Conservation (phyloP, 2,329 filamentous ascomycete species). For the Ophiostoma ulmi region DNA sequence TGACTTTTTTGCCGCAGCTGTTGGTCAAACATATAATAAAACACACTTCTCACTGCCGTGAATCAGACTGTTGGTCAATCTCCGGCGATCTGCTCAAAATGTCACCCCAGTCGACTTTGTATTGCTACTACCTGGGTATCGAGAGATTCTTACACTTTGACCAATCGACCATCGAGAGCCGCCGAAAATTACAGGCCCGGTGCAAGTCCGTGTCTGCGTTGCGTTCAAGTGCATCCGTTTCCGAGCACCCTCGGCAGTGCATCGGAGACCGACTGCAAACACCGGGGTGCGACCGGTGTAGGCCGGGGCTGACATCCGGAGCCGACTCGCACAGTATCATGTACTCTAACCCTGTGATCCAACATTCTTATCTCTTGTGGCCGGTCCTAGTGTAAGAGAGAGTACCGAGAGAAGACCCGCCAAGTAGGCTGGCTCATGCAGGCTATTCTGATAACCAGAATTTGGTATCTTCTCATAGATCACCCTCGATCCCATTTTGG, state of each 20-base stretch:
- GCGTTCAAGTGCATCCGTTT: background rate
- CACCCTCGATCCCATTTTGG: no score
- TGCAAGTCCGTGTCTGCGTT: background rate
- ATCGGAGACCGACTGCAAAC: background rate
- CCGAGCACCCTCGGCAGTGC: background rate
- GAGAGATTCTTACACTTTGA: background rate
- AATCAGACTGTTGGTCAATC: background rate
- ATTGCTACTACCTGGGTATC: background rate
- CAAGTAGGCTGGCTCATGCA: no score
- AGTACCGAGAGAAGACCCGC: no score
- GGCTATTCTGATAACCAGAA: no score
- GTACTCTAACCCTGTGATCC: background rate
- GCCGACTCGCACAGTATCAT: background rate
- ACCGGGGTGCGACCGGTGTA: background rate
- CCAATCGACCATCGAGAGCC: background rate
- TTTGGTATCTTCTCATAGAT: no score
- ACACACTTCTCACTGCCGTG: background rate
- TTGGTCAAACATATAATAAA: background rate
- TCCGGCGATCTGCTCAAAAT: no score
- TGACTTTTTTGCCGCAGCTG: background rate
- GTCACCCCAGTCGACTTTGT: background rate
- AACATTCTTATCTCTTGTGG: background rate
- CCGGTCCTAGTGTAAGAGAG: no score
- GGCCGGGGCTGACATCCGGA: background rate
- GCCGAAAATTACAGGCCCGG: background rate